Evolutionary conservation across 1,284 basidiomycete genomes (phyloP), one percentile per base, ranked within the genome.

Genomic region (Moniliella sp.): DNA sequence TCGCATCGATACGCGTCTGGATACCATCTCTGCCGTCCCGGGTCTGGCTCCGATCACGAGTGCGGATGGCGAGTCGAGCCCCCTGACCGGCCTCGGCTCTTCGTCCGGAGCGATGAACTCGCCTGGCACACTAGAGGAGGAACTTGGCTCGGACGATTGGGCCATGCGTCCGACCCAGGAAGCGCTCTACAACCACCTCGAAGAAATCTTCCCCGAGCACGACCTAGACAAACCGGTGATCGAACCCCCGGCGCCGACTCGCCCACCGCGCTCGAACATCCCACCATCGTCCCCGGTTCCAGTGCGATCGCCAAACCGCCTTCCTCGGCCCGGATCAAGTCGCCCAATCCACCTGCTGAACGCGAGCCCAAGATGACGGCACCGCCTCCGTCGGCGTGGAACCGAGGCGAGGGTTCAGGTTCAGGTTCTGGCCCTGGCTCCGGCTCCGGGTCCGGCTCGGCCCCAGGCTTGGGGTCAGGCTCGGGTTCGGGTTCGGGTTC

Each of bases 201-300:
- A 94, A 50, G 75, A 79, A 43, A 93, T 82, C 66, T 99, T 99
- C 69, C 86, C 86, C 0, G 75, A 79, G 46, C 81, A 93, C 57
- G 86, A 97, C 56, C 70, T 31, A 31, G 91, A 97, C 63, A 78
- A 81, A 56, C 88, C 88, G 1, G 75, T 97, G 37, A 78, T 94
- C 35, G 86, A 44, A 70, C 58, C 3, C 62, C 75, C 4, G n/a
- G n/a, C n/a, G n/a, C n/a, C n/a, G n/a, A 94, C 44, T 70, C 58
- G 3, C 62, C 75, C 4, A 69, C 69, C 8, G 74, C 77, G 0
- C 79, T 76, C 0, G 65, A 71, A 18, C 69, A 68, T 10, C 79
- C 82, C 16, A 66, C 59, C 15, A 39, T 48, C 26, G 36, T 37
- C 8, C 21, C n/a, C 27, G 39, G 45, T 39, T 42, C 49, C 2